These are phyloP conservation scores for Arabis alpina DNA, from an alignment of 345 rosid genomes.

Conservation along the genomic window DNA sequence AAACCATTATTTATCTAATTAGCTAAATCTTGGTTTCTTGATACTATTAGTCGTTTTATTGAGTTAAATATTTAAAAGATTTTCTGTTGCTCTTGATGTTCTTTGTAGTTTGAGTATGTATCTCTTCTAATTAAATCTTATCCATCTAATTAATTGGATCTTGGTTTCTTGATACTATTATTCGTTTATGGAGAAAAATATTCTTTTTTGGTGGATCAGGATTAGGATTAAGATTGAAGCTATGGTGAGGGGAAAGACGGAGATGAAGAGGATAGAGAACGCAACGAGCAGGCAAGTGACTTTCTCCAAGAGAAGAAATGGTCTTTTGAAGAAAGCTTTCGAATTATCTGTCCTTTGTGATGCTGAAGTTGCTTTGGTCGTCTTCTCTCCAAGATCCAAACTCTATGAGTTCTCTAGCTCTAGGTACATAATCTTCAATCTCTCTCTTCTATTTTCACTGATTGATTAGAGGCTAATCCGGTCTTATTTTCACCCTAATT, in stretches of 20 bases:
- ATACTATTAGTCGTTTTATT: slow-evolving; percentile 4
- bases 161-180: background rate
- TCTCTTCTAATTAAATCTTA: background rate
- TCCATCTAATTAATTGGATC: background rate
- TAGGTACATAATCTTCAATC: slow-evolving; percentile 41
- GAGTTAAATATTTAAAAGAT: background rate
- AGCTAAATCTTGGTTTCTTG: background rate
- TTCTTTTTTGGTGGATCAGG: background rate
- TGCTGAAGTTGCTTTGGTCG: slow-evolving; percentile 77
- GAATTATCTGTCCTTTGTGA: slow-evolving; percentile 86
- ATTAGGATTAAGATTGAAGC: slow-evolving; percentile 17
- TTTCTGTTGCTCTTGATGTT: slow-evolving; percentile 1
- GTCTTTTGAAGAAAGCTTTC: slow-evolving; percentile 76
- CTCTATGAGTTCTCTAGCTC: slow-evolving; percentile 77
- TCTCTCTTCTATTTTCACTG: background rate
- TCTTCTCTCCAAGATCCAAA: slow-evolving; percentile 80
- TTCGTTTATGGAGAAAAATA: background rate
- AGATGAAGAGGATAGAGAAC: slow-evolving; percentile 92
- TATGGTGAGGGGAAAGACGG: slow-evolving; percentile 90
- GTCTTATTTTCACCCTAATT: background rate
- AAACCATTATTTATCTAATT: background rate
- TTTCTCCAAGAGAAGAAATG: slow-evolving; percentile 84
- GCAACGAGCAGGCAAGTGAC: slow-evolving; percentile 89
- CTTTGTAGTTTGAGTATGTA: background rate
- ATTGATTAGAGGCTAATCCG: slow-evolving; percentile 1